phyloP scores from a whole-genome alignment of 2,329 filamentous ascomycete species.

The Cadophora sp. region DNA sequence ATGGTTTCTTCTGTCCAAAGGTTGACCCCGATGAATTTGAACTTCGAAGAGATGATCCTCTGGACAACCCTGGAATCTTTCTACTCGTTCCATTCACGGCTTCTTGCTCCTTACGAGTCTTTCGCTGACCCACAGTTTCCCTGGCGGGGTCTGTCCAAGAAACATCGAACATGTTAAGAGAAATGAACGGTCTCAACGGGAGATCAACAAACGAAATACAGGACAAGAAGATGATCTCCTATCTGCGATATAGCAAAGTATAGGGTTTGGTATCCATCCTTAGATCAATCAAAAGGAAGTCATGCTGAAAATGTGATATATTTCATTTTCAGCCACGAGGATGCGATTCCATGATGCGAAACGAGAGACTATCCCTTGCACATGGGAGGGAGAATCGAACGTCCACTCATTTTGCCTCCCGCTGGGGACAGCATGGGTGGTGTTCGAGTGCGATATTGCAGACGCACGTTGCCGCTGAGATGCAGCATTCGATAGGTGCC shows the following conservation, averaged over 20 bases:
- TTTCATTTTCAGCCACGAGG: constrained; percentile 7
- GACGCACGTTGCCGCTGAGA: constrained; percentile 20
- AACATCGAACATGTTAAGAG: constrained; percentile 44
- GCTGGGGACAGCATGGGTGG: constrained; percentile 4
- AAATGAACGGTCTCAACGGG: background rate
- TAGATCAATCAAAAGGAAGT: constrained; percentile 2
- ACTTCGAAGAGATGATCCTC: constrained; percentile 29
- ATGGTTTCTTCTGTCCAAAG: constrained; percentile 20
- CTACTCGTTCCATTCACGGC: constrained; percentile 12
- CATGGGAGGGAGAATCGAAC: background rate
- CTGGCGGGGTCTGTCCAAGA: constrained; percentile 42
- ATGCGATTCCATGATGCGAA: background rate
- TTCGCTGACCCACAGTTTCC: constrained; percentile 44
- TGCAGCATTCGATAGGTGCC: constrained; percentile 18
- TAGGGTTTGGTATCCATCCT: background rate
- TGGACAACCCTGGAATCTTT: constrained; percentile 17
- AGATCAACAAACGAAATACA: constrained; percentile 6
- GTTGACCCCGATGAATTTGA: constrained; percentile 25
- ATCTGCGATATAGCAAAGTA: background rate
- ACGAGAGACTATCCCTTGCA: constrained; percentile 1
- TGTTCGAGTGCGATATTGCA: constrained; percentile 20
- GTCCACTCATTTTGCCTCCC: background rate
- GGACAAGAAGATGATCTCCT: background rate
- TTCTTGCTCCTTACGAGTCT: constrained; percentile 40
- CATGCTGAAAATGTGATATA: constrained; percentile 16